Evolutionary conservation across 2,329 filamentous ascomycete species (phyloP).

Genomic region (Phaeosphaeria sp.): DNA sequence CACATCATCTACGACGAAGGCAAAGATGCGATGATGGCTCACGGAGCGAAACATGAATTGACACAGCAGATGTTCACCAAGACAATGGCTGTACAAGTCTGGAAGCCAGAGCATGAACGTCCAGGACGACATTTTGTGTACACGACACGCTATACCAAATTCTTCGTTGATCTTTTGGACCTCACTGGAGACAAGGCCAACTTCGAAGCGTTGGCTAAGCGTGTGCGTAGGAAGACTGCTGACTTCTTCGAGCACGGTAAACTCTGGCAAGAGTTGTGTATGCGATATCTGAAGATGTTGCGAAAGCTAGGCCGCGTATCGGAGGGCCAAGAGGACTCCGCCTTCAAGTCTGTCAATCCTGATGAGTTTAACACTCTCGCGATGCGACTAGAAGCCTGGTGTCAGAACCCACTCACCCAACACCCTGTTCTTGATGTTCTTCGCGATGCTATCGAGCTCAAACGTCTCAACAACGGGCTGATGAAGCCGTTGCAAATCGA

Average conservation of each 20-base stretch:
- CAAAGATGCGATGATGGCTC: conserved; percentile 58
- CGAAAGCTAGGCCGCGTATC: conserved; percentile 63
- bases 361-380: conserved; percentile 70
- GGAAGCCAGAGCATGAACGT: conserved; percentile 88
- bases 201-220: conserved; percentile 78
- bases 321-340: conserved; percentile 67
- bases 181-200: conserved; percentile 76
- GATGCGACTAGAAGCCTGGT: conserved; percentile 65
- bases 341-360: conserved; percentile 68
- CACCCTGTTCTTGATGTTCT: conserved; percentile 66
- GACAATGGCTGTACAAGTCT: conserved; percentile 92
- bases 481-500: conserved; percentile 89
- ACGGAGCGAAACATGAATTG: conserved; percentile 76
- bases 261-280: conserved; percentile 68
- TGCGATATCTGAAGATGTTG: conserved; percentile 65
- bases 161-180: conserved; percentile 77
- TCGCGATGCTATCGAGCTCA: conserved; percentile 71
- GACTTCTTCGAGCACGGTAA: conserved; percentile 71
- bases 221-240: conserved; percentile 80
- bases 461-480: conserved; percentile 81
- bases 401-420: conserved; percentile 56
- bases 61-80: conserved; percentile 90
- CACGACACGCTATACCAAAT: conserved; percentile 83
- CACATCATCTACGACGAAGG: conserved; percentile 66
- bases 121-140: conserved; percentile 91